Conservation (phyloP, 2,329 filamentous ascomycete species). For the Fusarium falciforme region DNA sequence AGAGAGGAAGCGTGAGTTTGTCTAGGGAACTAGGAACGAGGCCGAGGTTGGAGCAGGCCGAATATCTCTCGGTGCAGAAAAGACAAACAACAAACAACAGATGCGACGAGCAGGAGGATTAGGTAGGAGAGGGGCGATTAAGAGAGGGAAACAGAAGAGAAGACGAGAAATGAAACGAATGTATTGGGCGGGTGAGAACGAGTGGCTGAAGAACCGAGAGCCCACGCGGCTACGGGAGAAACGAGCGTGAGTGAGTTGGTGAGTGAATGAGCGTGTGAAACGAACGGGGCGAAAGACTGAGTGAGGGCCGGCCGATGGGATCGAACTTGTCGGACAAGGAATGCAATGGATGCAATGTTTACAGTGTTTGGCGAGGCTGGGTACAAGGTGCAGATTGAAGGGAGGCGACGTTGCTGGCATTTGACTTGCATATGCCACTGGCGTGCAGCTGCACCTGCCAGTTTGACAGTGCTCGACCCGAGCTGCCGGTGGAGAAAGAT, state of each 20-base stretch:
- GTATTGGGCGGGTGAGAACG: neutral
- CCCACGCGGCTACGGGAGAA: constrained; percentile 17
- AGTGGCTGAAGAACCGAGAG: constrained; percentile 20
- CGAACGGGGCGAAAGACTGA: constrained; percentile 25
- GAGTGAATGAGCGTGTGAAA: neutral
- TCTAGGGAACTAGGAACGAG: constrained; percentile 7
- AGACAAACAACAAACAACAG: constrained; percentile 15
- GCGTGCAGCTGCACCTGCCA: neutral
- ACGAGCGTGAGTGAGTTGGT: constrained; percentile 14
- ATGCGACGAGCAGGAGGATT: neutral
- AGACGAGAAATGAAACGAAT: constrained; percentile 25
- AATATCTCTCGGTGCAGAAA: constrained; percentile 4
- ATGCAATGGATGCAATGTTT: constrained; percentile 51
- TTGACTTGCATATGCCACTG: constrained; percentile 27
- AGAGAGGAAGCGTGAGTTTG: constrained; percentile 19
- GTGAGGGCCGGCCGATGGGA: constrained; percentile 8
- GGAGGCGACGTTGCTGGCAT: constrained; percentile 33
- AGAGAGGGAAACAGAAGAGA: constrained; percentile 13
- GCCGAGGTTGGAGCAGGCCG: neutral
- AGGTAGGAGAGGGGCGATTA: constrained; percentile 8
- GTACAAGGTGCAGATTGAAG: constrained; percentile 35
- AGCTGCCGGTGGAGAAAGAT: constrained; percentile 27
- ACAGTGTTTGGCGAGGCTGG: constrained; percentile 43
- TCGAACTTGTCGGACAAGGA: constrained; percentile 31
- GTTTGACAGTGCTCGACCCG: neutral